A percentile compares a stretch with the other conserved stretches of the same genome.
Evolutionary conservation across 2,329 filamentous ascomycete species (phyloP).

Genomic region (Tetracladium maxilliforme): DNA sequence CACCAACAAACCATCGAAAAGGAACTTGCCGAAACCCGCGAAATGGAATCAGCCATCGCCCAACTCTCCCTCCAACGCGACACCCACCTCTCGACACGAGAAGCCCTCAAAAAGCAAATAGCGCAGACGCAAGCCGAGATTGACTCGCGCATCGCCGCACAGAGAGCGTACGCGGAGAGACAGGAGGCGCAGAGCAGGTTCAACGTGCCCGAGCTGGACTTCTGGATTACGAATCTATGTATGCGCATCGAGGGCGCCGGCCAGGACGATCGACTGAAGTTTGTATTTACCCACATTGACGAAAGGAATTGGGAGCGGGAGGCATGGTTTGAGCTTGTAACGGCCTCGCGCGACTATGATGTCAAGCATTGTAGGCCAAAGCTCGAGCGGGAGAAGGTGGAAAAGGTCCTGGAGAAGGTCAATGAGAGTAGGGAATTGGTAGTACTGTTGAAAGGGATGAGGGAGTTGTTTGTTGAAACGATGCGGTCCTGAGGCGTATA

Average conservation of each 20-base stretch:
- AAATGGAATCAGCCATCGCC: constrained; percentile 53
- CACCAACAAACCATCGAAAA: constrained; percentile 64
- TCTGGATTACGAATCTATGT: constrained; percentile 88
- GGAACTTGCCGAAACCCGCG: constrained; percentile 60
- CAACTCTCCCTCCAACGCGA: constrained; percentile 44
- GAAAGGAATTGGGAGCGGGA: constrained; percentile 80
- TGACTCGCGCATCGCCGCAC: constrained; percentile 53
- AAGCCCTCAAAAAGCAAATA: constrained; percentile 45
- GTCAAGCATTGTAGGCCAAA: constrained; percentile 72
- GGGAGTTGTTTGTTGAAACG: constrained; percentile 59
- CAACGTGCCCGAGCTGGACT: constrained; percentile 86
- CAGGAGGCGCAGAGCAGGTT: constrained; percentile 73
- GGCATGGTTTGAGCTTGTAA: constrained; percentile 86
- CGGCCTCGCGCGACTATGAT: constrained; percentile 68
- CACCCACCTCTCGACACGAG: constrained; percentile 39
- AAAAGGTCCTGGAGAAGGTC: constrained; percentile 61
- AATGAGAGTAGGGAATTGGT: constrained; percentile 69
- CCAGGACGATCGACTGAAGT: constrained; percentile 71
- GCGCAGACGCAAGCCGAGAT: constrained; percentile 56
- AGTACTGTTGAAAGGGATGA: constrained; percentile 66
- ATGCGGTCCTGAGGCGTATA: no score
- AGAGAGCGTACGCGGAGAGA: constrained; percentile 56
- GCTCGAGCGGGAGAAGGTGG: constrained; percentile 63
- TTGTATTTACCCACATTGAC: constrained; percentile 76
- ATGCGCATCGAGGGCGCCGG: constrained; percentile 82